Base-by-base conservation (phyloP, 345 rosid species). In the Acer negundo region DNA sequence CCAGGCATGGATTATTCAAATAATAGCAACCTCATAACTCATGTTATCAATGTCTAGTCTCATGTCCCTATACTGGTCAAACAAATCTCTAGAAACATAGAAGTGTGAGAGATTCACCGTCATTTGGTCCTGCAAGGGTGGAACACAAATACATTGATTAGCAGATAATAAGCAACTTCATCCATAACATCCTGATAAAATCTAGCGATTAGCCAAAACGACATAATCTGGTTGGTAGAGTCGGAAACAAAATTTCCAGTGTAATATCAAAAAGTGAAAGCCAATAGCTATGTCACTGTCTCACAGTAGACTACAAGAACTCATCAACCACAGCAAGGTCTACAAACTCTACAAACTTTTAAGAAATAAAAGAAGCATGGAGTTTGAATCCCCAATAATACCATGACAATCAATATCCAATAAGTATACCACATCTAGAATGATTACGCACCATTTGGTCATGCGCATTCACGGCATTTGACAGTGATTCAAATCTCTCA, bases 11-110 rank as follows among this genome's bases (percentile, higher is more conserved):
- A 42, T 53, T 31, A 42, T 44, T 42, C 23, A 58, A 66, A 62
- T 23, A 47, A 59, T 62, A 58, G 22, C 69, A 53, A 80, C 88
- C 86, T 85, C 88, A 19, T 85, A 85, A 56, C 79, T 78, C 86
- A 85, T 82, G 82, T 78, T 76, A 78, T 82, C 84, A 31, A 78
- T 67, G 59, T 85, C 82, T 49, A 85, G 77, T 63, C 86, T 82
- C 86, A 85, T 73, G 53, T 85, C 86, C 70, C 84, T 55, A 49
- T 85, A 74, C 22, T 76, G 82, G 83, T 85, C 86, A 67, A 69
- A 42, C 51, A 70, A 24, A 55, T 79, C 77, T 76, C 79, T 73
- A 67, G 82, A 78, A n/a, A 79, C 79, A 78, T 75, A 73, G 11
- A 62, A 51, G 16, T 11, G 15, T 3, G 82, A 31, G 46, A 23